These are phyloP conservation scores for Tetracladium setigerum DNA, from an alignment of 495 filamentous ascomycete genomes.

Conservation along the genomic window DNA sequence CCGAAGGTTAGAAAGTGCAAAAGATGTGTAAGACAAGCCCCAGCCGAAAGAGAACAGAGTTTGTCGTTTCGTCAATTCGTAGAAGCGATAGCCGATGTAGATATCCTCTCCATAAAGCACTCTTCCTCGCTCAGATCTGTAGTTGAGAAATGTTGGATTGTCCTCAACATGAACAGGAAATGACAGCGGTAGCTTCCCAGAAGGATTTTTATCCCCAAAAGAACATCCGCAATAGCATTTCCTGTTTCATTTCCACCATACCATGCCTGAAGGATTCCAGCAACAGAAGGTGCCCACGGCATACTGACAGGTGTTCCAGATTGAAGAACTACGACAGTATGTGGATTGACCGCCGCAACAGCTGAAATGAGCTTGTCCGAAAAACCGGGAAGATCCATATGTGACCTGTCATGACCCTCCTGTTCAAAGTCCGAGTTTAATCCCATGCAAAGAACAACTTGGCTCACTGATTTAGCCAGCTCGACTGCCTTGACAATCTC, in stretches of 20 bases:
- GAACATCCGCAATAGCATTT: conserved; percentile 76
- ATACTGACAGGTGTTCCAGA: conserved; percentile 61
- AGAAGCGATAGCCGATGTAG: conserved; percentile 71
- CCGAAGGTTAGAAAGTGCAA: conserved; percentile 39
- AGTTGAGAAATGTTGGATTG: conserved; percentile 69
- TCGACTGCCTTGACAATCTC: conserved; percentile 53
- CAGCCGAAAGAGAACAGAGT: conserved; percentile 86
- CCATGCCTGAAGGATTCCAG: conserved; percentile 52
- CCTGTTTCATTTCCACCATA: conserved; percentile 80
- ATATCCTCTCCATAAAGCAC: conserved; percentile 74
- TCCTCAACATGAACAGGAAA: conserved; percentile 62
- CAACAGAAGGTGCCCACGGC: conserved; percentile 55
- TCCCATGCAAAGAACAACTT: conserved; percentile 60
- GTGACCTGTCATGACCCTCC: conserved; percentile 61
- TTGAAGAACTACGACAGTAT: conserved; percentile 89
- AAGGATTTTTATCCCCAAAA: conserved; percentile 85
- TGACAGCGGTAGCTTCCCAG: conserved; percentile 63
- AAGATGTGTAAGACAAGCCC: conserved; percentile 82
- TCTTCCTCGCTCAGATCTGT: conserved; percentile 57
- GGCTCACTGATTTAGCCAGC: conserved; percentile 52
- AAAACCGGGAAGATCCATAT: conserved; percentile 59
- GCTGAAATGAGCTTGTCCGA: conserved; percentile 69
- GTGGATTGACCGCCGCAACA: conserved; percentile 67
- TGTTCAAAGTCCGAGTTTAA: conserved; percentile 64
- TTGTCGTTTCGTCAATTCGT: conserved; percentile 58